Conservation (phyloP, 345 rosid genomes). For the Brassica rapa region DNA sequence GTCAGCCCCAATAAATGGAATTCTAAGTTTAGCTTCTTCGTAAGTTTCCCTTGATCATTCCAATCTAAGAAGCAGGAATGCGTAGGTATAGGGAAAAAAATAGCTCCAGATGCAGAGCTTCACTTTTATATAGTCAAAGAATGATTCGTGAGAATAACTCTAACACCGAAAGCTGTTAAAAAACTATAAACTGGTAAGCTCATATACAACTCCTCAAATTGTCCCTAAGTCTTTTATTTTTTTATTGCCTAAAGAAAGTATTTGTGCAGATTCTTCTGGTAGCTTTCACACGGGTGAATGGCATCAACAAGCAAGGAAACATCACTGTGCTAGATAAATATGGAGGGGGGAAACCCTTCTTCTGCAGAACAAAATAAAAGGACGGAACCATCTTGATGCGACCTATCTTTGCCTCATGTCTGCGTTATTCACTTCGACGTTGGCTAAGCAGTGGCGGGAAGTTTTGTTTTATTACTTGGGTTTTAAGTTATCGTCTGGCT, state of each 20-base stretch:
- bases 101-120: background rate
- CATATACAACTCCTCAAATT: background rate
- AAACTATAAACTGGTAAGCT: background rate
- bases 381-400: background rate
- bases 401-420: background rate
- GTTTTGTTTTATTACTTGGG: background rate
- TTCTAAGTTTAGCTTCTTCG: too few relatives aligned
- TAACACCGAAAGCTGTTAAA: too few relatives aligned
- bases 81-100: background rate
- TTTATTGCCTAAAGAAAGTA: background rate
- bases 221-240: background rate
- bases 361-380: background rate
- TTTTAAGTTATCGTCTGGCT: background rate
- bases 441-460: background rate
- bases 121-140: background rate
- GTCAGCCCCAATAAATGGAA: too few relatives aligned
- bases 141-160: background rate
- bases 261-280: background rate
- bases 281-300: background rate
- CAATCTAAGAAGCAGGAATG: background rate
- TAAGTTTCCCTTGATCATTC: too few relatives aligned
- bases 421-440: background rate
- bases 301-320: background rate
- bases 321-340: background rate
- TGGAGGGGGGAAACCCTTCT: background rate